Percentiles rank a stretch among this genome's conserved stretches.
Conservation (phyloP, 2,329 filamentous ascomycete species). For the Exophiala oligosperma region DNA sequence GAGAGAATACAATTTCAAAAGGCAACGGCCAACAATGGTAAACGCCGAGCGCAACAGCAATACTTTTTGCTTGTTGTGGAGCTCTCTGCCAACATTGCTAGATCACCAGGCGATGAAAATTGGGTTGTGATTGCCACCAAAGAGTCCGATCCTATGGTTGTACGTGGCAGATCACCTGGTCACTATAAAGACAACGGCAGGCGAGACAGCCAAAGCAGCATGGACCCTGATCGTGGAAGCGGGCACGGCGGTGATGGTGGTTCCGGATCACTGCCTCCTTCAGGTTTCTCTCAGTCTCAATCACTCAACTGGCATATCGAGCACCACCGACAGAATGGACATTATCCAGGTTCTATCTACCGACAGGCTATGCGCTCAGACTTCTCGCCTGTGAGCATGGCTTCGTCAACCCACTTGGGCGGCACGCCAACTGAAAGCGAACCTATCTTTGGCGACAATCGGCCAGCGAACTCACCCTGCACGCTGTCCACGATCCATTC, state of each 20-base stretch:
- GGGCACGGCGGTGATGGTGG: constrained; percentile 45
- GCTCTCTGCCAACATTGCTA: constrained; percentile 67
- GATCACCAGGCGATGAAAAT: constrained; percentile 47
- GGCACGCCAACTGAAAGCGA: constrained; percentile 19
- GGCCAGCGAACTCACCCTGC: constrained; percentile 20
- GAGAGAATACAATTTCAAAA: constrained; percentile 94
- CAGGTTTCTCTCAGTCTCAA: constrained; percentile 9
- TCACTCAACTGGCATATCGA: constrained; percentile 19
- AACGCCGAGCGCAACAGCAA: constrained; percentile 84
- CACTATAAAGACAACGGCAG: constrained; percentile 71
- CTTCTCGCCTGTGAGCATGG: constrained; percentile 19
- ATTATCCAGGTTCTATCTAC: constrained; percentile 21
- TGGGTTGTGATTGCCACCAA: constrained; percentile 71
- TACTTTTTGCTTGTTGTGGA: constrained; percentile 91
- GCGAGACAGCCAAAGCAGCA: constrained; percentile 68
- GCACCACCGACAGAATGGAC: constrained; percentile 19
- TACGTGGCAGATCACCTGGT: constrained; percentile 79
- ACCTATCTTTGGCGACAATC: constrained; percentile 14
- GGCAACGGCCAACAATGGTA: constrained; percentile 91
- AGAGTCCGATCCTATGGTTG: constrained; percentile 79
- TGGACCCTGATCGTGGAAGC: constrained; percentile 65
- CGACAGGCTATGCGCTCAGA: constrained; percentile 17
- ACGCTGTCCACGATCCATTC: constrained; percentile 22
- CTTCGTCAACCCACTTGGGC: constrained; percentile 18
- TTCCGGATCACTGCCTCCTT: constrained; percentile 9